Percentiles rank a stretch among this genome's conserved stretches.
phyloP scores from a whole-genome alignment of 2,329 filamentous ascomycete genomes.

The Alternaria solani region DNA sequence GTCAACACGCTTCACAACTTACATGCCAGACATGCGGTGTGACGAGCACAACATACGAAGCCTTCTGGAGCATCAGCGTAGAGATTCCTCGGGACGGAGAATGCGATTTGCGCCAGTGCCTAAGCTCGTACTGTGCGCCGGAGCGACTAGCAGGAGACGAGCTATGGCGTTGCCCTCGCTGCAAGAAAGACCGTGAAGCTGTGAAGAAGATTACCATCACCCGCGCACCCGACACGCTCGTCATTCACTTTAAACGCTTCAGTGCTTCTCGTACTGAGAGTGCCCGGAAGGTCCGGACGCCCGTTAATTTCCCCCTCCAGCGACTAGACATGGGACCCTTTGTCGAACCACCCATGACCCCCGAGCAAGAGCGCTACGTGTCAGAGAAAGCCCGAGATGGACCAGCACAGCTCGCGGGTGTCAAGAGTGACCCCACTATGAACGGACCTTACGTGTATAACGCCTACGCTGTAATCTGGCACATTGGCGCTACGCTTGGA shows the following conservation, averaged over 20 bases:
- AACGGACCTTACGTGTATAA: conserved; percentile 76
- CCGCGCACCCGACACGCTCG: conserved; percentile 79
- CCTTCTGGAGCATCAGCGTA: conserved; percentile 75
- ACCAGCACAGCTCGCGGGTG: conserved; percentile 35
- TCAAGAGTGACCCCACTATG: conserved; percentile 54
- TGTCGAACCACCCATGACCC: conserved; percentile 60
- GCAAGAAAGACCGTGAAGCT: conserved; percentile 71
- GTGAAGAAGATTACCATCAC: conserved; percentile 77
- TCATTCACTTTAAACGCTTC: conserved; percentile 79
- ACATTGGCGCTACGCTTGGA: conserved; percentile 71
- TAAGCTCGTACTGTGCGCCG: conserved; percentile 73
- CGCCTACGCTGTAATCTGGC: conserved; percentile 83
- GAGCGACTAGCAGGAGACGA: conserved; percentile 74
- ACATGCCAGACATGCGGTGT: conserved; percentile 68
- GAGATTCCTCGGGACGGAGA: conserved; percentile 70
- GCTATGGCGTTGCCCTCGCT: conserved; percentile 76
- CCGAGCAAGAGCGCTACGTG: conserved; percentile 51
- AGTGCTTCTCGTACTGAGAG: conserved; percentile 64
- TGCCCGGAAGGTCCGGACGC: conserved; percentile 73
- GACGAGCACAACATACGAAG: conserved; percentile 72
- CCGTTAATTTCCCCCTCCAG: conserved; percentile 79
- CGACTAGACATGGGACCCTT: conserved; percentile 70
- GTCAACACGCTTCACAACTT: conserved; percentile 69
- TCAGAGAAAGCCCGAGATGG: conserved; percentile 36
- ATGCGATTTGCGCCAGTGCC: conserved; percentile 71